phyloP scores from a whole-genome alignment of 177 flowering plant species.

The Telopea speciosissima region DNA sequence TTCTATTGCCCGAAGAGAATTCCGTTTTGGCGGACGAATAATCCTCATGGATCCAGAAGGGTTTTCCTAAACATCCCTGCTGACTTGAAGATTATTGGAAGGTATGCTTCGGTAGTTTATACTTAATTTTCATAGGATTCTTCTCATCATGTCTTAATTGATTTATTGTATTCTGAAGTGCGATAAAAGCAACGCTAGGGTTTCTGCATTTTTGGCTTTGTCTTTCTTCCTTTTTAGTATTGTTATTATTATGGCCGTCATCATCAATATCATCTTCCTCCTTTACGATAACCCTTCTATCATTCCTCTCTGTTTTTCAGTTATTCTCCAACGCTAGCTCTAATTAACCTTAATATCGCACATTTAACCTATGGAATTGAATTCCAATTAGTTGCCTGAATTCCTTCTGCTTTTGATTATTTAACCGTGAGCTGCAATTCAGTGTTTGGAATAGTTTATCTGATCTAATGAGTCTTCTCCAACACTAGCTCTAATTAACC shows the following conservation, averaged over 20 bases:
- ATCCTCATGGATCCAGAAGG: not conserved
- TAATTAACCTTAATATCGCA: no score
- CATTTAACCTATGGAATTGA: no score
- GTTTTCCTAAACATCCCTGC: not conserved
- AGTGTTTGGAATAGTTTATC: no score
- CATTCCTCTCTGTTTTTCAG: not conserved
- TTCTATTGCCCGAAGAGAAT: not conserved
- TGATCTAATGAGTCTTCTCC: not conserved
- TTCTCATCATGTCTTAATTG: not conserved
- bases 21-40: not conserved
- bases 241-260: no score
- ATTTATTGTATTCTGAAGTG: not conserved
- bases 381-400: no score
- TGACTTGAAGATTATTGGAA: no score
- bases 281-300: not conserved
- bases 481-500: not conserved
- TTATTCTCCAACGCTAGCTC: no score
- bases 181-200: not conserved
- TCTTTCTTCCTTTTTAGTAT: no score
- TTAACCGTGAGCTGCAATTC: no score
- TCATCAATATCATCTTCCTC: no score
- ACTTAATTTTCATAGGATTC: not conserved
- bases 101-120: not conserved
- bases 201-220: no score
- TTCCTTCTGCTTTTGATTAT: no score